Percentiles rank a stretch among this genome's conserved stretches.
Evolutionary conservation across 805 yeast species (phyloP).

Genomic region (Cyberlindnera mycetangii): DNA sequence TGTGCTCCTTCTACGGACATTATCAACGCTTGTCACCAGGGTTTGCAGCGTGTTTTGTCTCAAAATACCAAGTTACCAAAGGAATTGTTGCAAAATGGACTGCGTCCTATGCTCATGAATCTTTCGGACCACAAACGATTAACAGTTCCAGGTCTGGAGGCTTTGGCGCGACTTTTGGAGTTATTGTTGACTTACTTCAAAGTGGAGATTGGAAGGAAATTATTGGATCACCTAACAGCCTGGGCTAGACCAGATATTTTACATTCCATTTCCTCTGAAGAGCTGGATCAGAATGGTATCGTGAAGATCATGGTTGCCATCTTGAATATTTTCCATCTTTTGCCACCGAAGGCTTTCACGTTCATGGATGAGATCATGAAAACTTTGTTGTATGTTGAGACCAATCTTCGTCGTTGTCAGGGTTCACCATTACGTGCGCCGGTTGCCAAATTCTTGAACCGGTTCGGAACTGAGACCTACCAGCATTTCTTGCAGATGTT

Average conservation of each 20-base stretch:
- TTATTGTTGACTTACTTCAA: conserved; percentile 88
- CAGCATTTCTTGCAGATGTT: conserved; percentile 67
- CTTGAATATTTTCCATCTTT: conserved; percentile 82
- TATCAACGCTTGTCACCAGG: conserved; percentile 90
- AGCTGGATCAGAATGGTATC: conserved; percentile 73
- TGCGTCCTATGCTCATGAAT: conserved; percentile 94
- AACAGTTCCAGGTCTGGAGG: conserved; percentile 87
- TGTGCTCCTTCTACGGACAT: conserved; percentile 82
- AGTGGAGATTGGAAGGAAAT: conserved; percentile 92
- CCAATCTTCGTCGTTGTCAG: conserved; percentile 78
- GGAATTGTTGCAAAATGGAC: conserved; percentile 90
- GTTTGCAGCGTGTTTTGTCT: conserved; percentile 76
- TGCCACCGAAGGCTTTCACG: conserved; percentile 90
- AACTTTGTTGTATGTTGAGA: conserved; percentile 75
- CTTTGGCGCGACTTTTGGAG: conserved; percentile 82
- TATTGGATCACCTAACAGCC: conserved; percentile 90
- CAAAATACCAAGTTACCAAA: conserved; percentile 89
- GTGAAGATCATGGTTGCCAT: conserved; percentile 88
- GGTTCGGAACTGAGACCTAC: conserved; percentile 74
- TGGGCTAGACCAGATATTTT: conserved; percentile 88
- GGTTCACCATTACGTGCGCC: conserved; percentile 91
- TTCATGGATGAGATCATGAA: conserved; percentile 84
- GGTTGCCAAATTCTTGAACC: conserved; percentile 76
- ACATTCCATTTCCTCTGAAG: conserved; percentile 74
- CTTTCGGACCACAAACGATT: conserved; percentile 89